Evolutionary conservation across 75 land plant genomes (phyloP), one percentile per base, ranked within the genome.

Genomic region (Azolla pinnata): DNA sequence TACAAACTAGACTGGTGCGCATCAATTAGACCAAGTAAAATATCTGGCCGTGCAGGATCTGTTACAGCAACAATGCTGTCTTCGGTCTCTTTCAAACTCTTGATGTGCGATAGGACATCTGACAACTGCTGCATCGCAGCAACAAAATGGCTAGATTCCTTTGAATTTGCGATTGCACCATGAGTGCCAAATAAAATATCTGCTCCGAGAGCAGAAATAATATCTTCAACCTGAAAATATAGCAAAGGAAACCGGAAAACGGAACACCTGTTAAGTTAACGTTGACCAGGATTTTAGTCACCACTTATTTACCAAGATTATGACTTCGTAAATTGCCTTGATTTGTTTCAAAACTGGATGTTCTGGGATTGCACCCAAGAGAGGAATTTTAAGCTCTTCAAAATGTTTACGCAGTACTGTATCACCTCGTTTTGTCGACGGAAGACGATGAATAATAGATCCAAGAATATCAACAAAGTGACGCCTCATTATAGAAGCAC

Each of bases 401-500:
- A 71, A 71, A 44, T 57, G 40, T 32, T 71, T 51, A 16, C 47
- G 51, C 24, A 70, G 50, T 18, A 47, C 24, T 12, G 30, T 34
- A 5, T 56, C 61, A 47, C 56, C 55, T 18, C 73, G 29, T 24
- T 44, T 18, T 19, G 40, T 40, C 2, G 25, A 31, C 34, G 67
- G 67, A 31, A 57, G 64, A 10, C 60, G 59, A 42, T 70, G 60
- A 54, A 70, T 44, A 0, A 70, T 49, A 33, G 53, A 67, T 4
- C 73, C 67, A 35, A 70, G 51, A 17, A 70, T 67, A 26, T 70
- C 73, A 46, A 64, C 73, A 57, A 61, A 34, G 34, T 70, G 55
- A 1, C 67, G 59, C 25, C 28, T 70, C 33, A 70, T 63, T 16
- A 70, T 61, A 17, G 63, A 45, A 32, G 60, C 61, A 46, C 67